Base-by-base conservation (phyloP, 2,329 filamentous ascomycete species). In the Botrytis hyacinthi region DNA sequence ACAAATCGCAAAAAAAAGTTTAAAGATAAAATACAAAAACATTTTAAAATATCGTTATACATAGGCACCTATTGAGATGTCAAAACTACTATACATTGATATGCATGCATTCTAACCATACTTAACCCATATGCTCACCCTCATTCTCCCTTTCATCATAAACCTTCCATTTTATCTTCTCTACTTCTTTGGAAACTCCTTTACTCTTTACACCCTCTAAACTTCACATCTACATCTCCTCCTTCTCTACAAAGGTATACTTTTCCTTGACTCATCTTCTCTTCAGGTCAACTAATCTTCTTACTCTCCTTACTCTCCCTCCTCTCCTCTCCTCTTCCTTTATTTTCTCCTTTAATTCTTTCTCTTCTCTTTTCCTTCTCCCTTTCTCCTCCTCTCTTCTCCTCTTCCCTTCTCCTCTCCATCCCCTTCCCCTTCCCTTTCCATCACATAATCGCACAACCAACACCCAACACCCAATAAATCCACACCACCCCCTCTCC, bases 171-270 rank as follows among this genome's bases (percentile, higher is more conserved):
- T 12, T n/a, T 5, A 16, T 3, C 48, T 54, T 16, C 26, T 54
- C 26, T n/a, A 29, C 12, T n/a, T 54, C 2, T 5, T n/a, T 0
- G 12, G 2, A 16, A 16, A 7, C 12, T 16, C 29, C 0, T 7
- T 54, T 51, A 26, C 46, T 9, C 18, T 46, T 20, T 22, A 29
- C 12, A 8, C 26, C 2, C 26, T 7, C 4, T 8, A 6, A 29
- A 1, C 10, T 54, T 16, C 48, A 54, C 4, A 26, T 22, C 1
- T 20, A 4, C 5, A 48, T 26, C 46, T 48, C 22, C 46, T 5
- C 10, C 26, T n/a, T 54, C 22, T n/a, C 48, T 7, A 4, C 26
- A 29, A 54, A 54, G 16, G 48, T 3, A 54, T 0, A n/a, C 26
- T 54, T n/a, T 54, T 51, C 46, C 46, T 48, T n/a, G 26, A n/a